These are phyloP conservation scores for Xerocomus amazonicus DNA, from an alignment of 1,284 basidiomycete genomes.

Conservation along the genomic window DNA sequence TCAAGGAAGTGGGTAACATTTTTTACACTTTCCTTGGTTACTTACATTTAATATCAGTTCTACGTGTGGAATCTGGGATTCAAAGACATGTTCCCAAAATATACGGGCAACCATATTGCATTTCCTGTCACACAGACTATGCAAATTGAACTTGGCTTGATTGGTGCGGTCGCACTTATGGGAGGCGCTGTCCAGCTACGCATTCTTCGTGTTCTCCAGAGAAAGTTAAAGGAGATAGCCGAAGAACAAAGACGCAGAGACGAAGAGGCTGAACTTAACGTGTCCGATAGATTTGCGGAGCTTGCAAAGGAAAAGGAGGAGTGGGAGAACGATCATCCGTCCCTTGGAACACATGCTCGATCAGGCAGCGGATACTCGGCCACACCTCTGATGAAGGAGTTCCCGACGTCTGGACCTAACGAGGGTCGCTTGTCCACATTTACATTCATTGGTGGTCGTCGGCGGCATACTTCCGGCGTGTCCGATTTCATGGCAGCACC, in stretches of 20 bases:
- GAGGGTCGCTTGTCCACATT: conserved; percentile 49
- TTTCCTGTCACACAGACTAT: conserved; percentile 88
- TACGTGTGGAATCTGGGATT: conserved; percentile 95
- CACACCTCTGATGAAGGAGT: conserved; percentile 57
- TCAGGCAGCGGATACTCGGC: conserved; percentile 55
- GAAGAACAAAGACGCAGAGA: conserved; percentile 73
- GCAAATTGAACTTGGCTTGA: conserved; percentile 90
- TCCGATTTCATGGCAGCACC: conserved; percentile 70
- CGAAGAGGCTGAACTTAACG: conserved; percentile 70
- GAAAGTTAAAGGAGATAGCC: conserved; percentile 75
- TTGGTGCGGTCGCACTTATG: conserved; percentile 78
- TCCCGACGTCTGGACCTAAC: conserved; percentile 47
- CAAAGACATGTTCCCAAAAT: conserved; percentile 73
- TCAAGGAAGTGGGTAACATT: conserved; percentile 72
- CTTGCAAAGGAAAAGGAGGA: conserved; percentile 71
- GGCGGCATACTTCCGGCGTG: conserved; percentile 58
- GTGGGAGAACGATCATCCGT: conserved; percentile 86
- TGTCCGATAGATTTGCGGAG: conserved; percentile 67
- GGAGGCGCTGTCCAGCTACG: conserved; percentile 89
- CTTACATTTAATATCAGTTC: conserved; percentile 51
- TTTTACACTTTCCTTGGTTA: not conserved
- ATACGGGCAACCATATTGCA: conserved; percentile 57
- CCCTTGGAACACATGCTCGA: conserved; percentile 55
- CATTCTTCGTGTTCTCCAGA: conserved; percentile 74
- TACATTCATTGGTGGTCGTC: conserved; percentile 47